phyloP scores from a whole-genome alignment of 345 rosid species.

The Excoecaria cochinchinensis region DNA sequence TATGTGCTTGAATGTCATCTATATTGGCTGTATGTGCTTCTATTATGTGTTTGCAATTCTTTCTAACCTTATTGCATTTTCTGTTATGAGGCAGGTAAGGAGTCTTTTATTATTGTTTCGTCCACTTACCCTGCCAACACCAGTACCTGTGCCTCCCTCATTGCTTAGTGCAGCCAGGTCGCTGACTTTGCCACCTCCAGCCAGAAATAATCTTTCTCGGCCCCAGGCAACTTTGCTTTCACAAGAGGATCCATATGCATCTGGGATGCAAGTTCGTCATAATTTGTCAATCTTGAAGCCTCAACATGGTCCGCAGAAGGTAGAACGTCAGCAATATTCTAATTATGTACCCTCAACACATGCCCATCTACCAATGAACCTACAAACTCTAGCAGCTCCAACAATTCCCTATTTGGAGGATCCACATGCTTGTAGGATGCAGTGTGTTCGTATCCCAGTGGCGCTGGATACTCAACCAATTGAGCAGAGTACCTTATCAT shows the following conservation, averaged over 20 bases:
- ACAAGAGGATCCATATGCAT: constrained; percentile 4
- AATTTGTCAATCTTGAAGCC: constrained; percentile 7
- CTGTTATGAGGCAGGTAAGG: constrained; percentile 39
- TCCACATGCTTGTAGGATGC: constrained; percentile 5
- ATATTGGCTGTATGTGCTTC: not conserved
- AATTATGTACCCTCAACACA: constrained; percentile 8
- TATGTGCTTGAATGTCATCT: not conserved
- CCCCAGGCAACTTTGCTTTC: constrained; percentile 20
- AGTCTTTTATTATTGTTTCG: constrained; percentile 40
- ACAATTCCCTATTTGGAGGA: not conserved
- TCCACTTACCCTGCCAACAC: constrained; percentile 32
- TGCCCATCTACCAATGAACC: not conserved
- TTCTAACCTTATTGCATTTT: not conserved
- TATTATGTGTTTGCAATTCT: not conserved
- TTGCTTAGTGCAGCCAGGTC: constrained; percentile 15
- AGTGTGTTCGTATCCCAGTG: constrained; percentile 5
- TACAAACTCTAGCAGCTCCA: constrained; percentile 9
- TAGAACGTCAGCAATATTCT: constrained; percentile 9
- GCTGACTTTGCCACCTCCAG: constrained; percentile 15
- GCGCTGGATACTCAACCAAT: constrained; percentile 14
- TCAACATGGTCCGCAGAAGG: constrained; percentile 8
- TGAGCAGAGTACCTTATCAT: constrained; percentile 13
- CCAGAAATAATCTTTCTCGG: constrained; percentile 24
- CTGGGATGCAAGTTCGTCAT: constrained; percentile 11
- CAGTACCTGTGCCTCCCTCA: constrained; percentile 23